phyloP scores from a whole-genome alignment of 768 basidiomycete species.

The Podaxis sp. region DNA sequence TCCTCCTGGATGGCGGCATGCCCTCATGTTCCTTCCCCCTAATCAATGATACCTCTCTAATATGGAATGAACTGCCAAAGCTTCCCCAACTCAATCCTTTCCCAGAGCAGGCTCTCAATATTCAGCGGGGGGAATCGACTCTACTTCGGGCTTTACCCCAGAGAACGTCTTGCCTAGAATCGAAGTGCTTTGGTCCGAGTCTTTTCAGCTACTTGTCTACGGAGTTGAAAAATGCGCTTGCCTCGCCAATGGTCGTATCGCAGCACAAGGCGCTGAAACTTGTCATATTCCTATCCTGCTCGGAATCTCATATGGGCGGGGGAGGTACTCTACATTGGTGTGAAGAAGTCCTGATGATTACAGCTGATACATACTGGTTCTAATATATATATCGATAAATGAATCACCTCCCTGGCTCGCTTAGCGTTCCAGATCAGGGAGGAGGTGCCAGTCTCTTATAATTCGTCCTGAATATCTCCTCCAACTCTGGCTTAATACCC shows the following conservation, averaged over 20 bases:
- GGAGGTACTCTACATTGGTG: too few species aligned
- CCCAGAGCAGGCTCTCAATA: not conserved
- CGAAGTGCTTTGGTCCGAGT: not conserved
- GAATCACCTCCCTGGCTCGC: too few species aligned
- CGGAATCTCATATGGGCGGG: not conserved
- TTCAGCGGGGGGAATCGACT: not conserved
- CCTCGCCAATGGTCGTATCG: not conserved
- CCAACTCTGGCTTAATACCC: constrained; percentile 47
- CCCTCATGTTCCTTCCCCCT: too few species aligned
- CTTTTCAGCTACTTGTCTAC: not conserved
- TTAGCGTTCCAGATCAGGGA: not conserved
- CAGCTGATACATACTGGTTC: too few species aligned
- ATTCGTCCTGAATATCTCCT: constrained; percentile 15
- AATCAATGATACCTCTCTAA: too few species aligned
- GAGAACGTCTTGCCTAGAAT: not conserved
- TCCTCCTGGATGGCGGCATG: too few species aligned
- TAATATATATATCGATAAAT: too few species aligned
- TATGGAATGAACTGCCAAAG: too few species aligned
- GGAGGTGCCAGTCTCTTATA: not conserved
- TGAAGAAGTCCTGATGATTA: too few species aligned
- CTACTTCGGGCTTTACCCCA: not conserved
- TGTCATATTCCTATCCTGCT: not conserved
- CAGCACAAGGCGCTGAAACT: not conserved
- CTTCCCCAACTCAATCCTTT: not conserved
- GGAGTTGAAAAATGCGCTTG: not conserved